These are phyloP conservation scores for Platismatia glauca DNA, from an alignment of 495 filamentous ascomycete species.

Conservation along the genomic window DNA sequence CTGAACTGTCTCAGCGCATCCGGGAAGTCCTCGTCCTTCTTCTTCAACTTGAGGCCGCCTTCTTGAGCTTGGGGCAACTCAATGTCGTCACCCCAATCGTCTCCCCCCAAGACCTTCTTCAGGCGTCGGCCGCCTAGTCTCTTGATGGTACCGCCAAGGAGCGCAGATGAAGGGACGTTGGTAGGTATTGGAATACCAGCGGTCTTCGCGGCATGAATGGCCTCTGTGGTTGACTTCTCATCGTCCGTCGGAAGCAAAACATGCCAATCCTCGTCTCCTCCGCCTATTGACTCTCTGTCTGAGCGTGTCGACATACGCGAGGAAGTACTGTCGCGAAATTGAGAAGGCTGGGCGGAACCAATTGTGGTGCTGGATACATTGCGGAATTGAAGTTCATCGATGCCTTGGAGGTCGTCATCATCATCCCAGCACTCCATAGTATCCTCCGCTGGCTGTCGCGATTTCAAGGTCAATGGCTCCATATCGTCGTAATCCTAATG, in stretches of 20 bases:
- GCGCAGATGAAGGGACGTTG: slow-evolving; percentile 85
- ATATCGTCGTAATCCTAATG: slow-evolving; percentile 24
- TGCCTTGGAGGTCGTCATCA: slow-evolving; percentile 68
- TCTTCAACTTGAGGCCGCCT: slow-evolving; percentile 54
- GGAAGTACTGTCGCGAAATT: slow-evolving; percentile 61
- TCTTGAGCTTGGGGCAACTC: slow-evolving; percentile 59
- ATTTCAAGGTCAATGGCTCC: slow-evolving; percentile 50
- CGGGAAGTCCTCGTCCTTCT: slow-evolving; percentile 53
- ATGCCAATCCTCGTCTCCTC: slow-evolving; percentile 75
- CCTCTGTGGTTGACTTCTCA: slow-evolving; percentile 67
- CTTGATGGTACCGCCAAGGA: slow-evolving; percentile 92
- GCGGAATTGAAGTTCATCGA: slow-evolving; percentile 60
- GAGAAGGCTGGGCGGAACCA: slow-evolving; percentile 38
- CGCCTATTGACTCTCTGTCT: slow-evolving; percentile 63
- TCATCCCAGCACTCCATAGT: slow-evolving; percentile 83
- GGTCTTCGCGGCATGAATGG: slow-evolving; percentile 74
- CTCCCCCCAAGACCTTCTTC: slow-evolving; percentile 63
- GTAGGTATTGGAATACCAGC: slow-evolving; percentile 87
- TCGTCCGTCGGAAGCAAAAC: slow-evolving; percentile 70
- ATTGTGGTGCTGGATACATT: slow-evolving; percentile 51
- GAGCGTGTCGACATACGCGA: slow-evolving; percentile 71
- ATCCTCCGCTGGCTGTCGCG: slow-evolving; percentile 46
- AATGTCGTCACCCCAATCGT: slow-evolving; percentile 90
- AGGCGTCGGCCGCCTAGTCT: slow-evolving; percentile 73
- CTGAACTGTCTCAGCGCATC: slow-evolving; percentile 58